Base-by-base conservation (phyloP, 805 yeast species). In the Blastobotrys chiropterorum region DNA sequence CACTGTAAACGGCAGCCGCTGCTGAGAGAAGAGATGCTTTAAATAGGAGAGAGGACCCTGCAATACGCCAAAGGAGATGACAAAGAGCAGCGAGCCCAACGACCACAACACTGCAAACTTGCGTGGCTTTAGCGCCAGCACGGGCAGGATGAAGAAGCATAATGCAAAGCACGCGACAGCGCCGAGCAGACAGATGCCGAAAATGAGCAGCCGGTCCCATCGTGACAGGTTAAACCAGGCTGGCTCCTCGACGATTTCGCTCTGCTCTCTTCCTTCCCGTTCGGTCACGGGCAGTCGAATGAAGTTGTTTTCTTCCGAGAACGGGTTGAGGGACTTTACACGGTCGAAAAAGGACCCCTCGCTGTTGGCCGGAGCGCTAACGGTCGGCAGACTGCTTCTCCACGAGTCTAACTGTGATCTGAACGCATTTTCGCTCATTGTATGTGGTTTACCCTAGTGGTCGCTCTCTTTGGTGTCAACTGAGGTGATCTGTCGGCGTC, bases 1-100 rank as follows among this genome's bases (percentile, higher is more conserved):
- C 8, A 77, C 58, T 0, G 96, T 83, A 67, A 94, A 92, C 44
- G 90, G 82, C 44, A 92, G 72, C 59, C 99, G 77, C 48, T 82
- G 85, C 38, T 78, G 76, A 2, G 96, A 83, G 3, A 85, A 67
- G 56, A 94, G 74, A 65, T 92, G 98, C 46, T 73, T 72, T 42
- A 81, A 56, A 65, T 89, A 94, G 38, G 83, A 82, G n/a, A 81
- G 75, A 0, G 97, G 97, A 0, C 99, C 99, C 72, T 90, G 97
- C 19, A 92, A 71, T 16, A 89, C 80, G 1, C 96, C 97, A 70
- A 94, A 94, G 38, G 96, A 87, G 3, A 87, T 65, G 16, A 94
- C 87, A 68, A 94, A 92, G 44, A 94, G 69, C 13, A 94, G 64
- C 1, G 96, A 86, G 0, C 98, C 99, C 69, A 92, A 72, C 1